These are phyloP conservation scores for Taphrina populina DNA, from an alignment of 1,139 yeast species.

Conservation along the genomic window DNA sequence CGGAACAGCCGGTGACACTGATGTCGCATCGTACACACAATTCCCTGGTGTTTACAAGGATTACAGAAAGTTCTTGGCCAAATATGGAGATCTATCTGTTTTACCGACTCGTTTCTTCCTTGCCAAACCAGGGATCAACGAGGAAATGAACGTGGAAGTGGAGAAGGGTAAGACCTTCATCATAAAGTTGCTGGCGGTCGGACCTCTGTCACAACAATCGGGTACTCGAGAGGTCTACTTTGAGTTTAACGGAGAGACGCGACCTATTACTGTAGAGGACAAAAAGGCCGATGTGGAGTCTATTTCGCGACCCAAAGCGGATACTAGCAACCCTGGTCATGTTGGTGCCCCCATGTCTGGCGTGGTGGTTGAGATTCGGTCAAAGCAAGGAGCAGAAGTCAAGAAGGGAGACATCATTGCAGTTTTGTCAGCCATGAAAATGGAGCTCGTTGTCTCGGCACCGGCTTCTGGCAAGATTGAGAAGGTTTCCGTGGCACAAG, in stretches of 20 bases:
- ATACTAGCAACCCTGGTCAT: slow-evolving; percentile 78
- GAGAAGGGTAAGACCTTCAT: slow-evolving; percentile 94
- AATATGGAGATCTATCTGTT: slow-evolving; percentile 88
- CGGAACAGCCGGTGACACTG: slow-evolving; percentile 68
- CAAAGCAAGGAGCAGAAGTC: slow-evolving; percentile 80
- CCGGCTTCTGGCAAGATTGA: slow-evolving; percentile 83
- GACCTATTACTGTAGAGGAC: slow-evolving; percentile 90
- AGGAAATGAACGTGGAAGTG: slow-evolving; percentile 83
- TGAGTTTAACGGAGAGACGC: slow-evolving; percentile 96
- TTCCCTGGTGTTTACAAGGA: slow-evolving; percentile 96
- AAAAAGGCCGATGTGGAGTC: slow-evolving; percentile 81
- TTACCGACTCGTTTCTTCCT: slow-evolving; percentile 89
- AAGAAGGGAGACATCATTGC: slow-evolving; percentile 97
- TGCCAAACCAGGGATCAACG: slow-evolving; percentile 80
- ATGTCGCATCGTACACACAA: slow-evolving; percentile 94
- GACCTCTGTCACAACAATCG: slow-evolving; percentile 78
- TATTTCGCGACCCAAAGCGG: slow-evolving; percentile 86
- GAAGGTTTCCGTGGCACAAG: slow-evolving; percentile 74
- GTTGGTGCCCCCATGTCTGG: slow-evolving; percentile 99
- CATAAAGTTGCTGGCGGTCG: slow-evolving; percentile 86
- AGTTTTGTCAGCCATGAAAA: slow-evolving; percentile 96
- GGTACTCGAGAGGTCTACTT: slow-evolving; percentile 96
- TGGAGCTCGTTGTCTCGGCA: slow-evolving; percentile 98
- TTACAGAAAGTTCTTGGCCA: slow-evolving; percentile 68
- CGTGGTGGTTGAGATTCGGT: slow-evolving; percentile 91